Percentiles rank a stretch among this genome's conserved stretches.
phyloP scores from a whole-genome alignment of 495 filamentous ascomycete species.

The Margaritispora aquatica region DNA sequence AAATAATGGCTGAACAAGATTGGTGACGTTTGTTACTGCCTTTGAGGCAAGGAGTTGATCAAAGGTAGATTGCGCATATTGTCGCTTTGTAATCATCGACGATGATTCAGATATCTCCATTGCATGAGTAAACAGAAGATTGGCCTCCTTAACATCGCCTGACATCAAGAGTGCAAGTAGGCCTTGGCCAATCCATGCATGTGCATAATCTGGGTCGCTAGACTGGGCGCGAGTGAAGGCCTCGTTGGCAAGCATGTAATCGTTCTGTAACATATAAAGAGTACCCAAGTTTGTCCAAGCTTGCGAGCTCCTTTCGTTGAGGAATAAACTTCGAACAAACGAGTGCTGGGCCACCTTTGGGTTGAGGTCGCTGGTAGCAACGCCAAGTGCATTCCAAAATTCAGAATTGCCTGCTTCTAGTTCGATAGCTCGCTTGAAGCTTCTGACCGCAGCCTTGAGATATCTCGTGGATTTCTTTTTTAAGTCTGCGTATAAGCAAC shows the following conservation, averaged over 20 bases:
- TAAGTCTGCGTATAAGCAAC: slow-evolving; percentile 43
- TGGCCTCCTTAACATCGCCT: slow-evolving; percentile 69
- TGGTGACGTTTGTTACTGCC: slow-evolving; percentile 50
- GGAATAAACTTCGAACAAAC: slow-evolving; percentile 82
- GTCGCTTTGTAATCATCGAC: slow-evolving; percentile 60
- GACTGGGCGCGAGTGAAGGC: slow-evolving; percentile 89
- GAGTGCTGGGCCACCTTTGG: slow-evolving; percentile 88
- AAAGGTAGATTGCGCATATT: slow-evolving; percentile 73
- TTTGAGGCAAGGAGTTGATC: slow-evolving; percentile 60
- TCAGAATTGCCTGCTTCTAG: slow-evolving; percentile 91
- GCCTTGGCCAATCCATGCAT: slow-evolving; percentile 92
- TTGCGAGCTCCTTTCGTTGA: slow-evolving; percentile 81
- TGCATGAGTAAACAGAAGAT: slow-evolving; percentile 85
- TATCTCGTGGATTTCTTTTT: slow-evolving; percentile 52
- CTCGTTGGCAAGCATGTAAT: slow-evolving; percentile 75
- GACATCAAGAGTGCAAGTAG: slow-evolving; percentile 63
- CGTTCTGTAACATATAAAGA: slow-evolving; percentile 77
- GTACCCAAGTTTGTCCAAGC: slow-evolving; percentile 88
- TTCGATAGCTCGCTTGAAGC: slow-evolving; percentile 96
- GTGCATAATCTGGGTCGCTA: slow-evolving; percentile 83
- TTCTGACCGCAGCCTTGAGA: slow-evolving; percentile 75
- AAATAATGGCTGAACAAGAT: slow-evolving; percentile 66
- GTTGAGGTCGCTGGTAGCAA: slow-evolving; percentile 78
- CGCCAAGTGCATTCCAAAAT: slow-evolving; percentile 95
- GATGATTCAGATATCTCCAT: slow-evolving; percentile 84